Percentiles rank a stretch among this genome's conserved stretches.
These are phyloP conservation scores for Trichophyton simii DNA, from an alignment of 2,329 filamentous ascomycete genomes.

Conservation along the genomic window DNA sequence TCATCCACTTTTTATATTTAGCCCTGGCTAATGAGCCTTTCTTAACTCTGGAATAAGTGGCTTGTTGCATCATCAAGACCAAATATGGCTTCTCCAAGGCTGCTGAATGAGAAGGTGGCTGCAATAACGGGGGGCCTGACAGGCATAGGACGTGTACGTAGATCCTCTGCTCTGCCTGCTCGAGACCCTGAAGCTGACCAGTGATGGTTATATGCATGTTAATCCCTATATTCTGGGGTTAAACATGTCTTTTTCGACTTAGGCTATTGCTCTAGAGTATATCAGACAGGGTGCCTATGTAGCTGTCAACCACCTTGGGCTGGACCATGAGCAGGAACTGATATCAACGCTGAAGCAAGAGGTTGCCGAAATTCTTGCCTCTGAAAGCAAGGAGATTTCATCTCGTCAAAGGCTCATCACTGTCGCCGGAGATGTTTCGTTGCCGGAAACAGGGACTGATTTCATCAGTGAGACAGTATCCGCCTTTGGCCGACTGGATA, in stretches of 20 bases:
- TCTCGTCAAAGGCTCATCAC: slow-evolving; percentile 43
- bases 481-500: slow-evolving; percentile 45
- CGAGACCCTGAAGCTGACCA: background rate
- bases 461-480: slow-evolving; percentile 56
- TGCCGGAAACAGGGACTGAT: slow-evolving; percentile 55
- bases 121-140: slow-evolving; percentile 80
- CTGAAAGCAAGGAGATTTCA: background rate
- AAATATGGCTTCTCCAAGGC: slow-evolving; percentile 17
- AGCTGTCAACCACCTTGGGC: slow-evolving; percentile 64
- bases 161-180: background rate
- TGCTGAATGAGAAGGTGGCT: slow-evolving; percentile 63
- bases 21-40: too few species aligned
- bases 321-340: slow-evolving; percentile 20
- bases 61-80: background rate
- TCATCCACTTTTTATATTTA: background rate
- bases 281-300: slow-evolving; percentile 65
- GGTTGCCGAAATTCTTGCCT: slow-evolving; percentile 17
- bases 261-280: slow-evolving; percentile 68
- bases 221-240: background rate
- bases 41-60: background rate
- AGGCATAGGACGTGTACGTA: slow-evolving; percentile 56
- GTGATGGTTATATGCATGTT: background rate
- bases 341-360: slow-evolving; percentile 38
- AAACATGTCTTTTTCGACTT: background rate
- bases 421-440: slow-evolving; percentile 63